These are phyloP conservation scores for Taxawa tesnikishii DNA, from an alignment of 2,329 filamentous ascomycete genomes.

Conservation along the genomic window DNA sequence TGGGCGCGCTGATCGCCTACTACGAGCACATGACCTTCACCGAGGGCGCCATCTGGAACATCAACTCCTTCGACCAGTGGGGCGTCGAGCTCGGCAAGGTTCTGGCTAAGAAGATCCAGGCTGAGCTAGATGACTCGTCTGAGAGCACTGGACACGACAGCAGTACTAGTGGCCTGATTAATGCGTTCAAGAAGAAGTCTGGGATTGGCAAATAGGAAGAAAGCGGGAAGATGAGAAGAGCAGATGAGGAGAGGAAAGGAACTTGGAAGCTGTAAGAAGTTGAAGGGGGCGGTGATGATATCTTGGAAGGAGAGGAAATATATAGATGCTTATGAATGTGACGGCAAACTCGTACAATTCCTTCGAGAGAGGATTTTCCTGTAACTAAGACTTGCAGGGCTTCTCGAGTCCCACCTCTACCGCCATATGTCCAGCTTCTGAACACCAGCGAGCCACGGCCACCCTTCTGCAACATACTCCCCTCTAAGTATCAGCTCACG, in stretches of 20 bases:
- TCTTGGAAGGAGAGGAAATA: too few species aligned
- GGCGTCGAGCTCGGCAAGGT: constrained; percentile 97
- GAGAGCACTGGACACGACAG: constrained; percentile 65
- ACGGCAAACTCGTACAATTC: too few species aligned
- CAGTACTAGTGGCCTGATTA: constrained; percentile 80
- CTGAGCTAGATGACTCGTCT: constrained; percentile 71
- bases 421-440: too few species aligned
- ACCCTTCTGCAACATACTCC: too few species aligned
- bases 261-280: too few species aligned
- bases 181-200: constrained; percentile 76
- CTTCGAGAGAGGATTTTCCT: too few species aligned
- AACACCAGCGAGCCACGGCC: too few species aligned
- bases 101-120: constrained; percentile 57
- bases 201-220: constrained; percentile 20
- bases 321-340: too few species aligned
- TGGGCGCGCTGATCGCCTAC: constrained; percentile 93
- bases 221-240: constrained; percentile 3
- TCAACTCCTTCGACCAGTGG: constrained; percentile 99
- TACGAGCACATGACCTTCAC: constrained; percentile 98
- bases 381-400: too few species aligned
- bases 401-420: too few species aligned
- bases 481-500: too few species aligned
- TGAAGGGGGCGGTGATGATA: too few species aligned
- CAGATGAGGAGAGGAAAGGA: constrained; percentile 3
- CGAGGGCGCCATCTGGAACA: constrained; percentile 96